These are phyloP conservation scores for Ophiostoma piceae DNA, from an alignment of 2,329 filamentous ascomycete species.

Conservation along the genomic window DNA sequence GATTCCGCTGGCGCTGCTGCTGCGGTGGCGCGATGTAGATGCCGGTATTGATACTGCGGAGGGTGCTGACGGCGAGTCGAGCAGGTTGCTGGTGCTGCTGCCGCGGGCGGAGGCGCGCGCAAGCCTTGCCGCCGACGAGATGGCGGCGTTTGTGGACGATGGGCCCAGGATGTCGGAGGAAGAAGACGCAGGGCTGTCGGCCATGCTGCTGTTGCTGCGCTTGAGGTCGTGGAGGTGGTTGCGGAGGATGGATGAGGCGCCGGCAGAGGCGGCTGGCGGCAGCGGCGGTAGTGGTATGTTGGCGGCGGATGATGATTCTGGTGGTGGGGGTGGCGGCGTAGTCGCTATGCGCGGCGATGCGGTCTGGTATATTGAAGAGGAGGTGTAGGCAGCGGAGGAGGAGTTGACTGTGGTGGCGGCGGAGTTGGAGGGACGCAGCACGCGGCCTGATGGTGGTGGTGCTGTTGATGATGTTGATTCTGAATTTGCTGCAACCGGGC, in stretches of 20 bases:
- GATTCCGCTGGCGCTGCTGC: slow-evolving; percentile 36
- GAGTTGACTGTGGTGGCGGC: not conserved
- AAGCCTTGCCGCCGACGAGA: slow-evolving; percentile 19
- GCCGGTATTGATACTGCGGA: slow-evolving; percentile 29
- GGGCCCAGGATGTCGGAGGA: not conserved
- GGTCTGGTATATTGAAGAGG: not conserved
- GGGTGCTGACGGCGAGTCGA: slow-evolving; percentile 28
- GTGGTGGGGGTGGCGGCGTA: slow-evolving; percentile 22
- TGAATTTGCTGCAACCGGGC: slow-evolving; percentile 1
- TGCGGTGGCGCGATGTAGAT: slow-evolving; percentile 34
- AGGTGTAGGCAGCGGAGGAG: not conserved
- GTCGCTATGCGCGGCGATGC: slow-evolving; percentile 22
- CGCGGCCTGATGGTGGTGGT: slow-evolving; percentile 6
- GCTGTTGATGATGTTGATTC: slow-evolving; percentile 10
- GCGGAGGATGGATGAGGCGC: slow-evolving; percentile 1
- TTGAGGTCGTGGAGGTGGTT: slow-evolving; percentile 14
- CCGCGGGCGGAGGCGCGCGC: slow-evolving; percentile 19
- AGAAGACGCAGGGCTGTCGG: not conserved
- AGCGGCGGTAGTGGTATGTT: slow-evolving; percentile 9
- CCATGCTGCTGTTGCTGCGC: slow-evolving; percentile 5
- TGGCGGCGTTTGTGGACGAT: not conserved
- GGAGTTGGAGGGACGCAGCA: not conserved
- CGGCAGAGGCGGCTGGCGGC: not conserved
- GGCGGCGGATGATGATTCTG: slow-evolving; percentile 11
- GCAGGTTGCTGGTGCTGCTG: slow-evolving; percentile 18